Percentiles rank a stretch among this genome's conserved stretches.
These are phyloP conservation scores for Panaeolus cyanescens DNA, from an alignment of 768 basidiomycete species.

Conservation along the genomic window DNA sequence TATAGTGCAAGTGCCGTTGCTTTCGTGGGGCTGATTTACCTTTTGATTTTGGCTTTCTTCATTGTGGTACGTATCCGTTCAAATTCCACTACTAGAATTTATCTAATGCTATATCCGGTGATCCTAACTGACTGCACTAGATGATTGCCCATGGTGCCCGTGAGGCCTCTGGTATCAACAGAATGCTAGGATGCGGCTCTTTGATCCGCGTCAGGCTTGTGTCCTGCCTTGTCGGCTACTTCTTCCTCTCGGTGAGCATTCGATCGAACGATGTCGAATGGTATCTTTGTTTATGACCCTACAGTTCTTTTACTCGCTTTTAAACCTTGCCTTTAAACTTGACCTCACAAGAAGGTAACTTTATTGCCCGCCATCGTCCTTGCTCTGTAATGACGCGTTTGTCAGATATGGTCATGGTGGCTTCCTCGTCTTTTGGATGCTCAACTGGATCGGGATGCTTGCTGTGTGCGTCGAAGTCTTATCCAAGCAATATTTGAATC, in stretches of 20 bases:
- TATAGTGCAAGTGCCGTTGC: constrained; percentile 54
- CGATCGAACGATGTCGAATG: background rate
- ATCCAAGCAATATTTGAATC: no score
- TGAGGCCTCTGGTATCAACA: constrained; percentile 36
- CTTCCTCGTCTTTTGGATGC: constrained; percentile 73
- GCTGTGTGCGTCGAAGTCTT: constrained; percentile 60
- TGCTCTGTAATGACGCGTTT: background rate
- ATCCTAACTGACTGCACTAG: constrained; percentile 19
- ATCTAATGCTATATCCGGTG: background rate
- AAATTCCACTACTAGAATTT: background rate
- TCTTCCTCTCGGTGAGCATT: constrained; percentile 37
- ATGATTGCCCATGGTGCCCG: constrained; percentile 38
- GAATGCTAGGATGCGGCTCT: constrained; percentile 29
- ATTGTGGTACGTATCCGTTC: constrained; percentile 33
- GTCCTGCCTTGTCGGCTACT: constrained; percentile 34
- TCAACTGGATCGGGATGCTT: constrained; percentile 64
- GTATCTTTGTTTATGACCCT: background rate
- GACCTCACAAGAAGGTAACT: constrained; percentile 50
- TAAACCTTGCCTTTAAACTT: constrained; percentile 63
- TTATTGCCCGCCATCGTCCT: background rate
- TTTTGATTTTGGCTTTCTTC: constrained; percentile 46
- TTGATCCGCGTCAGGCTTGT: constrained; percentile 35
- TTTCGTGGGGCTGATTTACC: constrained; percentile 60
- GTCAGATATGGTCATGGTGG: constrained; percentile 50
- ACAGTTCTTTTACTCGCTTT: constrained; percentile 62